Conservation (phyloP, 768 basidiomycete species). For the Cystobasidium tubakii region DNA sequence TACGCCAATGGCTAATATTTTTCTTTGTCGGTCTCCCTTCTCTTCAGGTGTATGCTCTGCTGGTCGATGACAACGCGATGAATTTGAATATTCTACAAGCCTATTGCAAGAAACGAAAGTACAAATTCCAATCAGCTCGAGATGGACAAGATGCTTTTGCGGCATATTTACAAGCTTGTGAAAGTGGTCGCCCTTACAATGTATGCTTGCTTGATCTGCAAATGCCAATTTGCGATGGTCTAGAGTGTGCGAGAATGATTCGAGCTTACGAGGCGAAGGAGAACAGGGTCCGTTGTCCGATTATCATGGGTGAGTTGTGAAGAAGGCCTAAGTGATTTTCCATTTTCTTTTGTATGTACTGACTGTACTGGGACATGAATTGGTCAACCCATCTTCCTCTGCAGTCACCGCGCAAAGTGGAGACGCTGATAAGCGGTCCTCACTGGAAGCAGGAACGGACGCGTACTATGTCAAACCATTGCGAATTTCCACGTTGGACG, state of each 20-base stretch:
- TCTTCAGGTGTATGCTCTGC: background rate
- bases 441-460: background rate
- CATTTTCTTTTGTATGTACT: too few relatives aligned
- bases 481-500: background rate
- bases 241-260: background rate
- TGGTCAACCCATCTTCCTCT: background rate
- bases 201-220: conserved; percentile 24
- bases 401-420: conserved; percentile 11
- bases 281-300: background rate
- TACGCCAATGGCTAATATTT: background rate
- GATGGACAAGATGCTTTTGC: conserved; percentile 18
- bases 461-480: conserved; percentile 19
- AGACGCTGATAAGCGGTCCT: background rate
- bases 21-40: too few relatives aligned
- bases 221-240: conserved; percentile 22
- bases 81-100: conserved; percentile 16
- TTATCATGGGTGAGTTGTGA: background rate
- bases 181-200: background rate
- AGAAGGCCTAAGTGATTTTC: background rate
- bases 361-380: too few relatives aligned
- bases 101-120: conserved; percentile 17
- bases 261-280: background rate
- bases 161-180: background rate
- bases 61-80: conserved; percentile 25
- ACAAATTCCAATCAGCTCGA: background rate